Evolutionary conservation across 2,329 filamentous ascomycete species (phyloP), one percentile per base, ranked within the genome.

Genomic region (Fusarium nelsonii): DNA sequence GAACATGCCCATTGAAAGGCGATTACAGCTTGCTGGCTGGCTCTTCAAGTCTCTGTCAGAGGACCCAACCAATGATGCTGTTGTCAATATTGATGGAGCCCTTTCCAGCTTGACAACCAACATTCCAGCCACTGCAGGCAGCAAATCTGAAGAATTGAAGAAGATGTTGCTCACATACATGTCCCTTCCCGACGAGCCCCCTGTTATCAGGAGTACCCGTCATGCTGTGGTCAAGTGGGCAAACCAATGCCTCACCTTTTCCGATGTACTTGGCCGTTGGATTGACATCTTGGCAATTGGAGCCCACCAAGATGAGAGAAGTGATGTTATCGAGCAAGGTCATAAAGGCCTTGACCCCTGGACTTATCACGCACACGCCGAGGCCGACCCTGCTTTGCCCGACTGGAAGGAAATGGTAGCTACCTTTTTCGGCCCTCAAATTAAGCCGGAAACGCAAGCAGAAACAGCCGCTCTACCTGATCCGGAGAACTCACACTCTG

Each of bases 321-420:
- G 90, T 63, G 95, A 98, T 75, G 90, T 98, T 4, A 81, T 92
- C 2, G 96, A 99, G 76, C 95, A 98, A 80, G 96, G 94, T 3
- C 90, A 89, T 65, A 94, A 93, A 78, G 96, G 96, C 1, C 84
- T 97, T 6, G 93, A 97, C 73, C 87, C 88, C 14, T 87, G 85
- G 84, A 85, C 82, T 0, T 82, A 84, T 62, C 80, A 79, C 53
- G 80, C 81, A 23, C 82, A 86, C 40, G 79, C 82, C 40, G 81
- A 78, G n/a, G 74, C 74, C 36, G 79, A 78, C 40, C 76, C 80
- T 4, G 43, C 76, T 61, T 52, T 86, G 16, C 88, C 84, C 3
- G 80, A 84, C 63, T 90, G 84, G 88, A 80, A 75, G 49, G 80
- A 83, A 61, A 83, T 86, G 81, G 81, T 82, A 10, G 76, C 76